A percentile compares a stretch with the other conserved stretches of the same genome.
These are phyloP conservation scores for Cichorium intybus DNA, from an alignment of 140 eudicot genomes.

Conservation along the genomic window DNA sequence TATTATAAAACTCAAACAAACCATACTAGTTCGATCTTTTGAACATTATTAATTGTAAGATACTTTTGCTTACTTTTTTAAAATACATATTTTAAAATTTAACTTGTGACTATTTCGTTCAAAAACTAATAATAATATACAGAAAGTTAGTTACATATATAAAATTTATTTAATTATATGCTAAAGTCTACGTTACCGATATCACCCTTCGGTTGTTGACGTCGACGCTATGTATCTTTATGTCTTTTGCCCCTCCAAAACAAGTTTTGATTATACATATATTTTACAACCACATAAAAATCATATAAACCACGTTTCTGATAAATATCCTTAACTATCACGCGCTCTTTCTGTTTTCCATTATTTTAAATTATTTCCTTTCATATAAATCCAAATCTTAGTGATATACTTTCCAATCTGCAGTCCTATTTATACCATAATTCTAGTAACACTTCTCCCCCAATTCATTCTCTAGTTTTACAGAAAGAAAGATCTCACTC, in stretches of 20 bases:
- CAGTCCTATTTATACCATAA: constrained; percentile 14
- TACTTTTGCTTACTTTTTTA: too few relatives aligned
- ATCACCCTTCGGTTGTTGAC: too few relatives aligned
- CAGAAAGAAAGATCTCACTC: background rate
- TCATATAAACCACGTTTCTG: constrained; percentile 34
- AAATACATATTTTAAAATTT: too few relatives aligned
- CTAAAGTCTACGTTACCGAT: too few relatives aligned
- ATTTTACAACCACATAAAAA: constrained; percentile 1
- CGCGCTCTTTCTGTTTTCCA: constrained; percentile 44
- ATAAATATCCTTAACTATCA: constrained; percentile 45
- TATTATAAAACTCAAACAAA: too few relatives aligned
- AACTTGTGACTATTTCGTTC: too few relatives aligned
- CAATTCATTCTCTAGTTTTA: background rate
- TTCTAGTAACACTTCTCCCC: background rate
- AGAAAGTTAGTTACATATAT: background rate
- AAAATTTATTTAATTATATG: too few relatives aligned
- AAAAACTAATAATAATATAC: too few relatives aligned
- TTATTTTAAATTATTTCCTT: constrained; percentile 5
- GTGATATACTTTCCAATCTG: background rate
- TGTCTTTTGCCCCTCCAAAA: background rate
- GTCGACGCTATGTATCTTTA: too few relatives aligned
- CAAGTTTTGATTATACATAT: background rate
- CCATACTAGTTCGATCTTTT: too few relatives aligned
- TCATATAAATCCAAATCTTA: constrained; percentile 1
- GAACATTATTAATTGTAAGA: too few relatives aligned